phyloP scores from a whole-genome alignment of 768 basidiomycete species.

The Boletus barrowsii region DNA sequence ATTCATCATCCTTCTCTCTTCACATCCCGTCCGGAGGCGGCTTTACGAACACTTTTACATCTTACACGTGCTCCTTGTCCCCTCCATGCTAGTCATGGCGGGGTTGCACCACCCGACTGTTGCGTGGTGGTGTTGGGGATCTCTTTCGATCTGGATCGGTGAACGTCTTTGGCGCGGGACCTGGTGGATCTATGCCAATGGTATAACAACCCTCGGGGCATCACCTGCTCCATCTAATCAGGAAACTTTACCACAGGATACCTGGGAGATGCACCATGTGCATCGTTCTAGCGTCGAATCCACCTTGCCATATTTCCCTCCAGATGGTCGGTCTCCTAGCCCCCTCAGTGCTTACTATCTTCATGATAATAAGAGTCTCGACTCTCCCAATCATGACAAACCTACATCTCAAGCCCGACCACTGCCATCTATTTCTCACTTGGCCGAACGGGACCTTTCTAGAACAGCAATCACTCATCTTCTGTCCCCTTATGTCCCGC shows the following conservation, averaged over 20 bases:
- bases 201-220: constrained; percentile 26
- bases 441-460: neutral
- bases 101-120: constrained; percentile 68
- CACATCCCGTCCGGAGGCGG: constrained; percentile 46
- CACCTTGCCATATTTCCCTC: neutral
- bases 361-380: constrained; percentile 3
- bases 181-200: constrained; percentile 60
- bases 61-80: constrained; percentile 59
- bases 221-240: neutral
- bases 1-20: constrained; percentile 48
- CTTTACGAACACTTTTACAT: constrained; percentile 67
- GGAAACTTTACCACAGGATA: constrained; percentile 7
- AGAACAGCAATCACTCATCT: neutral
- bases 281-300: constrained; percentile 6
- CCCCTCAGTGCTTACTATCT: constrained; percentile 25
- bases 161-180: constrained; percentile 58
- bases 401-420: neutral
- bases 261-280: constrained; percentile 27
- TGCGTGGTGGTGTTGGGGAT: constrained; percentile 66
- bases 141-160: constrained; percentile 58
- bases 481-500: constrained; percentile 41
- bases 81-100: constrained; percentile 56
- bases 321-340: constrained; percentile 18
- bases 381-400: neutral
- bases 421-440: neutral